Conservation (phyloP, 768 basidiomycete species). For the Suillus variegatus region DNA sequence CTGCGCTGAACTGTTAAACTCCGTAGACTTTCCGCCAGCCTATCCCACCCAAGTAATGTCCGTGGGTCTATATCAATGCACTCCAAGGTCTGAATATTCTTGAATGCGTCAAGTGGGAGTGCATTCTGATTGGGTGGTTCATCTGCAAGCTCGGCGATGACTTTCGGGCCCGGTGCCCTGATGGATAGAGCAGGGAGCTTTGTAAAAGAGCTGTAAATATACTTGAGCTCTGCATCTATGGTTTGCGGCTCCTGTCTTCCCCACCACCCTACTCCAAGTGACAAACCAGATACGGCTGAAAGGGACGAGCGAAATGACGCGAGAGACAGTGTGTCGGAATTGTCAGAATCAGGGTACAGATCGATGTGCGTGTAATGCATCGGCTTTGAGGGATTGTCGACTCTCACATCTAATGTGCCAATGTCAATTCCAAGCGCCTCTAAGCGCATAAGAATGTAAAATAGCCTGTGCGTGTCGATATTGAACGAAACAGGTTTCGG, state of each 20-base stretch:
- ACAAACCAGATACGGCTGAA: slow-evolving; percentile 74
- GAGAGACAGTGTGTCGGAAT: slow-evolving; percentile 73
- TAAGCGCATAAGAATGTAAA: slow-evolving; percentile 85
- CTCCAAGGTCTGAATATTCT: slow-evolving; percentile 76
- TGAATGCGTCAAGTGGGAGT: slow-evolving; percentile 82
- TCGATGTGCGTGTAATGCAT: slow-evolving; percentile 68
- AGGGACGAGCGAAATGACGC: slow-evolving; percentile 76
- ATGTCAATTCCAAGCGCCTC: slow-evolving; percentile 78
- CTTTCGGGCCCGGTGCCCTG: slow-evolving; percentile 60
- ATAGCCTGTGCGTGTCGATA: slow-evolving; percentile 80
- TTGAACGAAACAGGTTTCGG: slow-evolving; percentile 66
- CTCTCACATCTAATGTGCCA: slow-evolving; percentile 76
- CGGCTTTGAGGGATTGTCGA: slow-evolving; percentile 74
- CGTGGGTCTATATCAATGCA: slow-evolving; percentile 83
- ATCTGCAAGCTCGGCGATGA: slow-evolving; percentile 66
- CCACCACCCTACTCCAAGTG: slow-evolving; percentile 79
- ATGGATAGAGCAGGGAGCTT: slow-evolving; percentile 81
- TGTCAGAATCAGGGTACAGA: slow-evolving; percentile 49
- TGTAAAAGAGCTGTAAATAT: slow-evolving; percentile 87
- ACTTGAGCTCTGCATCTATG: slow-evolving; percentile 77
- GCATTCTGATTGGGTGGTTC: slow-evolving; percentile 75
- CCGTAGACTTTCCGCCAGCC: slow-evolving; percentile 64
- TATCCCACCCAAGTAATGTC: slow-evolving; percentile 81
- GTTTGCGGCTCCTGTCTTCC: slow-evolving; percentile 53
- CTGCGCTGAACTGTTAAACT: slow-evolving; percentile 78